Evolutionary conservation across 225 moss, liverwort and hornwort species (phyloP).

Genomic region (Polytrichum formosum): DNA sequence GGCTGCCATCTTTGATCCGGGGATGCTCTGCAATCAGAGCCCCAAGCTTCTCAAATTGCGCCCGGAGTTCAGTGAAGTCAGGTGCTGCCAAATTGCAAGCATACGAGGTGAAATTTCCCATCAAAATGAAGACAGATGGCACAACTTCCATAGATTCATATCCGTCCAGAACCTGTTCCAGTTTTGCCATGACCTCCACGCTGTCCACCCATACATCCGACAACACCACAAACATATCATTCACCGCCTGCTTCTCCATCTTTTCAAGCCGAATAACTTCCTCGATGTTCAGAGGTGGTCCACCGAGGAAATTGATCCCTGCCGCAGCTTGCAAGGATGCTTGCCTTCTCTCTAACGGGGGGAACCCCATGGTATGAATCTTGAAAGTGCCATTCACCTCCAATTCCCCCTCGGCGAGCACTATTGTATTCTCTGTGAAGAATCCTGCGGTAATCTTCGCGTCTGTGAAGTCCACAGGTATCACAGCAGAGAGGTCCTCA

Average conservation of each 20-base stretch:
- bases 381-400: conserved; percentile 63
- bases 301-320: conserved; percentile 56
- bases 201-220: conserved; percentile 91
- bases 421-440: conserved; percentile 88
- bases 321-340: conserved; percentile 68
- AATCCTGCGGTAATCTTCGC: conserved; percentile 91
- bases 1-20: conserved; percentile 73
- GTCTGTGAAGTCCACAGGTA: conserved; percentile 69
- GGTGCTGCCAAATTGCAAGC: conserved; percentile 89
- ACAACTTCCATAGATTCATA: conserved; percentile 91
- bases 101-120: conserved; percentile 95
- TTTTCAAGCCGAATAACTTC: conserved; percentile 41
- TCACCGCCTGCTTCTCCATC: conserved; percentile 47
- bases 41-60: conserved; percentile 67
- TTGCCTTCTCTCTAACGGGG: conserved; percentile 85
- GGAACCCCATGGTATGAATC: conserved; percentile 88
- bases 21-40: conserved; percentile 67
- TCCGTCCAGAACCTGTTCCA: conserved; percentile 76
- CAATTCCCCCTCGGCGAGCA: conserved; percentile 86
- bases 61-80: conserved; percentile 75
- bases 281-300: conserved; percentile 30
- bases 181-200: conserved; percentile 78
- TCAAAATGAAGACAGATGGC: conserved; percentile 84
- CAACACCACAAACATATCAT: conserved; percentile 91
- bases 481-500: conserved; percentile 73